Percentiles rank a stretch among this genome's conserved stretches.
Evolutionary conservation across 257 asterid genomes (phyloP).

Genomic region (Solanum etuberosum): DNA sequence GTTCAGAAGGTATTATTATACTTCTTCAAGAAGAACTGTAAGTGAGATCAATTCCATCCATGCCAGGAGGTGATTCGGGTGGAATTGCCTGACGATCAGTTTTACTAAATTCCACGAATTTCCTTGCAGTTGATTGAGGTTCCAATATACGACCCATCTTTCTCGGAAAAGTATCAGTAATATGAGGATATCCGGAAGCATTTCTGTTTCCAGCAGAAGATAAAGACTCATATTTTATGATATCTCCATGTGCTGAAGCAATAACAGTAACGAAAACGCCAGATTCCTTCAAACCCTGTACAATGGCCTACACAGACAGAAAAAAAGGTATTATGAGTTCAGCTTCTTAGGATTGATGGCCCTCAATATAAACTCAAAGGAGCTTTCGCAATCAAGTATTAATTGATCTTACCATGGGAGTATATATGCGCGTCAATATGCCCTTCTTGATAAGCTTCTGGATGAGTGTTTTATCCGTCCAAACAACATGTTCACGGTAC

Average conservation of each 20-base stretch:
- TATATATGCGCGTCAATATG: slow-evolving; percentile 20
- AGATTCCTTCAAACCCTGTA: slow-evolving; percentile 28
- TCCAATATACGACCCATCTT: slow-evolving; percentile 1
- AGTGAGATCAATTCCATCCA: neutral
- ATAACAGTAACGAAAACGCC: slow-evolving; percentile 23
- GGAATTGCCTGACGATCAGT: neutral
- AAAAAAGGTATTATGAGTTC: neutral
- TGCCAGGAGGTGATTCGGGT: slow-evolving; percentile 7
- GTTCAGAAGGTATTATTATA: no score
- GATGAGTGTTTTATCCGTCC: slow-evolving; percentile 19
- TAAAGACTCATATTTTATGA: neutral
- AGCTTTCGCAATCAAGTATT: neutral
- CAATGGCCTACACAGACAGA: slow-evolving; percentile 15
- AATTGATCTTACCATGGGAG: slow-evolving; percentile 24
- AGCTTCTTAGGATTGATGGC: neutral
- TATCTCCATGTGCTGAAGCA: slow-evolving; percentile 8
- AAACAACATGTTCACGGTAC: slow-evolving; percentile 34
- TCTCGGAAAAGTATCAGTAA: neutral
- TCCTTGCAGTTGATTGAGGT: neutral
- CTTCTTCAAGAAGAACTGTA: neutral
- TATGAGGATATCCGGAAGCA: neutral
- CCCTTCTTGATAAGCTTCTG: slow-evolving; percentile 22
- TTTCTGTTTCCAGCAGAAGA: neutral
- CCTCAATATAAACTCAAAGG: neutral
- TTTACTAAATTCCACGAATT: neutral